Evolutionary conservation across 176 grass and related monocot species (phyloP).

Genomic region (Musa acuminata): DNA sequence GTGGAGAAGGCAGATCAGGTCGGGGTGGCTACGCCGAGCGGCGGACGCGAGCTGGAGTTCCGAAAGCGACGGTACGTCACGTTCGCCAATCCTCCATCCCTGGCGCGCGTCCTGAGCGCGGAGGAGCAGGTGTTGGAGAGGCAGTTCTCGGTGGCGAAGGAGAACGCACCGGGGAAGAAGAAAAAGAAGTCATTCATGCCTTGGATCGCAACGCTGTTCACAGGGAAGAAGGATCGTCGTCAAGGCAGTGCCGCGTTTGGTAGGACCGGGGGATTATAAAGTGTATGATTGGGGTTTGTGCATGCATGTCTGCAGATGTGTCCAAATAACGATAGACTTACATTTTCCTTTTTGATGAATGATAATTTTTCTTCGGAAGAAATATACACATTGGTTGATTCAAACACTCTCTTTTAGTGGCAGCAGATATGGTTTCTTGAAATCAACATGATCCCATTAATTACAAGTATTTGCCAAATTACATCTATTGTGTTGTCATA

Average conservation of each 20-base stretch:
- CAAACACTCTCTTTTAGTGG: too few relatives aligned
- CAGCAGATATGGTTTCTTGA: too few relatives aligned
- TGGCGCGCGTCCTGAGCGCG: background rate
- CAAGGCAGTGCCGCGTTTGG: background rate
- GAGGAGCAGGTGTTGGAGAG: background rate
- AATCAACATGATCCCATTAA: too few relatives aligned
- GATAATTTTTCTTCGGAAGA: too few relatives aligned
- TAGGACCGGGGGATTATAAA: too few relatives aligned
- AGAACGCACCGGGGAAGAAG: background rate
- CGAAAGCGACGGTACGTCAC: constrained; percentile 14
- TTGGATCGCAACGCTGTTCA: background rate
- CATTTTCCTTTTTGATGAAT: too few relatives aligned
- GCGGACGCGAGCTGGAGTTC: background rate
- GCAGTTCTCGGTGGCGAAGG: background rate
- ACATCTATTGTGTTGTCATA: too few relatives aligned
- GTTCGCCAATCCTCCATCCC: constrained; percentile 2
- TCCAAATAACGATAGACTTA: too few relatives aligned
- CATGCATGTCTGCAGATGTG: too few relatives aligned
- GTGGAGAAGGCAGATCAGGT: background rate
- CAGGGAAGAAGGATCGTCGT: background rate
- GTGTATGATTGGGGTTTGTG: too few relatives aligned
- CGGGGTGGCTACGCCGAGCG: background rate
- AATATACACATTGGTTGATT: too few relatives aligned
- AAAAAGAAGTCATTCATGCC: constrained; percentile 1
- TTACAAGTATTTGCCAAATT: too few relatives aligned